phyloP scores from a whole-genome alignment of 192 early-diverging fungal species.

The Gigaspora rosea region DNA sequence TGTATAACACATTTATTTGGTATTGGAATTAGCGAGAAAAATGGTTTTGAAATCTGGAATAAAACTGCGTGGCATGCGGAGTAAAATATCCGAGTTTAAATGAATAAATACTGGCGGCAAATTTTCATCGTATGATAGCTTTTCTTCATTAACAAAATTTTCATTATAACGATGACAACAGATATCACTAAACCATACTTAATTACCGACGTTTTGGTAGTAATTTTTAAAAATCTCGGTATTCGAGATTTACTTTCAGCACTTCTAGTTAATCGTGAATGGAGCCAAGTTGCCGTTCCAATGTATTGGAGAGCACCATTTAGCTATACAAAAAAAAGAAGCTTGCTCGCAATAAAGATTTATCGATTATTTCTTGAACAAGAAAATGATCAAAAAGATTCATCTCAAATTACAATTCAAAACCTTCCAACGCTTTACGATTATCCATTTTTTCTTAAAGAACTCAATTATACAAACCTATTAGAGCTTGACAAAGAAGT shows the following conservation, averaged over 20 bases:
- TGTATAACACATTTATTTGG: no score
- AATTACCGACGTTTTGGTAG: slow-evolving; percentile 3
- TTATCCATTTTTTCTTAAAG: slow-evolving; percentile 5
- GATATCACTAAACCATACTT: no score
- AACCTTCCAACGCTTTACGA: slow-evolving; percentile 7
- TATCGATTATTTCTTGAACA: slow-evolving; percentile 25
- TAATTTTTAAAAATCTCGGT: slow-evolving; percentile 4
- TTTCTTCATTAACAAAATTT: no score
- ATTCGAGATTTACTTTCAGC: slow-evolving; percentile 26
- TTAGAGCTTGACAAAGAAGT: background rate
- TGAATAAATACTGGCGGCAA: no score
- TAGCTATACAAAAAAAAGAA: slow-evolving; percentile 25
- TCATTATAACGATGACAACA: no score
- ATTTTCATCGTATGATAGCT: no score
- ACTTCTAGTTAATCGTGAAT: slow-evolving; percentile 15
- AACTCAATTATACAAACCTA: slow-evolving; percentile 17
- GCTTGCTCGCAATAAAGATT: slow-evolving; percentile 15
- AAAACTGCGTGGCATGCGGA: no score
- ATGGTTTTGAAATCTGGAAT: no score
- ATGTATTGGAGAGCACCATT: slow-evolving; percentile 32
- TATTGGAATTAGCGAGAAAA: no score
- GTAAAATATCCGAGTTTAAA: no score
- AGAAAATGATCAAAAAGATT: background rate
- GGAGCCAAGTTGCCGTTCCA: background rate
- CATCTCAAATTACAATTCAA: background rate